A percentile compares a stretch with the other conserved stretches of the same genome.
phyloP scores from a whole-genome alignment of 805 yeast genomes.

The Candida suzukii region DNA sequence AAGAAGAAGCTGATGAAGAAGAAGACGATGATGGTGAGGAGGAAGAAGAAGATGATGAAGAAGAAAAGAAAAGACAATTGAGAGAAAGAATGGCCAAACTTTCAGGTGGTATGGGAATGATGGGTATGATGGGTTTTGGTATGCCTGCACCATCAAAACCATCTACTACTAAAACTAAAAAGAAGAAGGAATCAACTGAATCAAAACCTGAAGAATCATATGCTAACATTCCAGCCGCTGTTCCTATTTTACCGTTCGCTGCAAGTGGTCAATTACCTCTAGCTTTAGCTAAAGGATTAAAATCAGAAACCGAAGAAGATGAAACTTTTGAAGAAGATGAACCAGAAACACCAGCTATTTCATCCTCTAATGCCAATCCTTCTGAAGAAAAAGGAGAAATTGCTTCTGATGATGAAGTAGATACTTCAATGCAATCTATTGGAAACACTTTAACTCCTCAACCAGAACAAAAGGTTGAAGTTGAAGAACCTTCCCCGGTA shows the following conservation, averaged over 20 bases:
- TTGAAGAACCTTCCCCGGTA: too few relatives aligned
- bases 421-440: too few relatives aligned
- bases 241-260: conserved; percentile 51
- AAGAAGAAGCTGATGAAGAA: conserved; percentile 36
- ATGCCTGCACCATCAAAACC: conserved; percentile 25
- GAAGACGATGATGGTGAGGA: conserved; percentile 44
- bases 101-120: conserved; percentile 79
- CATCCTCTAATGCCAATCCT: conserved; percentile 1
- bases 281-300: not conserved
- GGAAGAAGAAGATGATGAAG: conserved; percentile 69
- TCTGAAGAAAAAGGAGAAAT: not conserved
- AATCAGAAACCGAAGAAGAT: conserved; percentile 5
- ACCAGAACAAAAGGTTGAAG: too few relatives aligned
- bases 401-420: not conserved
- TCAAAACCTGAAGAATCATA: conserved; percentile 9
- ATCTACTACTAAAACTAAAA: conserved; percentile 17
- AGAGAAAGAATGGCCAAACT: conserved; percentile 95
- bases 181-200: conserved; percentile 11
- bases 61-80: conserved; percentile 63
- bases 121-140: conserved; percentile 60
- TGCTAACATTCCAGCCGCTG: conserved; percentile 27
- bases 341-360: conserved; percentile 3
- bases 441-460: too few relatives aligned
- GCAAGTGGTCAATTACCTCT: conserved; percentile 24
- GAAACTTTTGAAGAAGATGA: conserved; percentile 8